A percentile compares a stretch with the other conserved stretches of the same genome.
These are phyloP conservation scores for Taxillus chinensis DNA, from an alignment of 164 flowering plant species.

Conservation along the genomic window DNA sequence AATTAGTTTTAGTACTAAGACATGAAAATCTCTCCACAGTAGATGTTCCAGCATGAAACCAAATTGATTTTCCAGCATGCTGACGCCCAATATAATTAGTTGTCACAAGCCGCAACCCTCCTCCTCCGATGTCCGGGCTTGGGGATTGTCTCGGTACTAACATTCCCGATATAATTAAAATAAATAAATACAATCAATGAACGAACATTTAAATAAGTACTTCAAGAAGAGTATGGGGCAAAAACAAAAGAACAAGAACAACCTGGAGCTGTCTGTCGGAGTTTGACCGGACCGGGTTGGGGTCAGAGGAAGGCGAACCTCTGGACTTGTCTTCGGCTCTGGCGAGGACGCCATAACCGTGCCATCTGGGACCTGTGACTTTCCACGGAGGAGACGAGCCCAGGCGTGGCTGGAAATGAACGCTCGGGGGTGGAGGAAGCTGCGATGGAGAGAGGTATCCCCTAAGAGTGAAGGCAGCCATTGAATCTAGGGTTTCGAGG, in stretches of 20 bases:
- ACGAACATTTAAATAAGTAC: too few relatives aligned
- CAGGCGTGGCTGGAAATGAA: conserved; percentile 4
- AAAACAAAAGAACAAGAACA: not conserved
- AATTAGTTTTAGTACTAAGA: too few relatives aligned
- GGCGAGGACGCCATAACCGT: conserved; percentile 27
- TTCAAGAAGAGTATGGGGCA: too few relatives aligned
- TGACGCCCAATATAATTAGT: too few relatives aligned
- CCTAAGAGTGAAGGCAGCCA: conserved; percentile 24
- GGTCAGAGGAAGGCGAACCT: conserved; percentile 13
- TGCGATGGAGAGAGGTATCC: conserved; percentile 7
- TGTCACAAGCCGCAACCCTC: too few relatives aligned
- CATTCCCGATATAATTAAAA: too few relatives aligned
- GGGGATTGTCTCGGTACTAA: too few relatives aligned
- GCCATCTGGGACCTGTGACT: conserved; percentile 15
- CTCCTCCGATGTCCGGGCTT: too few relatives aligned
- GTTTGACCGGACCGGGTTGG: conserved; percentile 14
- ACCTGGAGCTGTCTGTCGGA: conserved; percentile 45
- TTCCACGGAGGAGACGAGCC: conserved; percentile 10
- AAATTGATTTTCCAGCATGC: too few relatives aligned
- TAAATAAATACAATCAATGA: too few relatives aligned
- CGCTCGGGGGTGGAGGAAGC: not conserved
- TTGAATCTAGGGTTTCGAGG: conserved; percentile 7
- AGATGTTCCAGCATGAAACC: too few relatives aligned
- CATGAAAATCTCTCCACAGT: too few relatives aligned
- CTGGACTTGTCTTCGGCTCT: conserved; percentile 61